These are phyloP conservation scores for Fusarium sulawesiense DNA, from an alignment of 2,329 filamentous ascomycete genomes.

Conservation along the genomic window DNA sequence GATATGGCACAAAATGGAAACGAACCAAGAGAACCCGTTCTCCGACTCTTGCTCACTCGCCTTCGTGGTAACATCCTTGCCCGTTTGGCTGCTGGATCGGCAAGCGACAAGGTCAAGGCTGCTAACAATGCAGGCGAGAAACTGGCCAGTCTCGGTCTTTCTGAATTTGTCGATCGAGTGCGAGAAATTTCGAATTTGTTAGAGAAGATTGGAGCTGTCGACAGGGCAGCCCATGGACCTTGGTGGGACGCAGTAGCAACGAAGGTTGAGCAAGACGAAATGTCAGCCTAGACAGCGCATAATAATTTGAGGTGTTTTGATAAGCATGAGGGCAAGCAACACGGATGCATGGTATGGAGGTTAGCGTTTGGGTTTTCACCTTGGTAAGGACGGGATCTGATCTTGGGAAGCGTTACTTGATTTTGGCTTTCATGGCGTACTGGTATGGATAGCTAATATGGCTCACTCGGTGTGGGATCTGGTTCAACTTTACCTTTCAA, in stretches of 20 bases:
- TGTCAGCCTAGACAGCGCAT: conserved; percentile 33
- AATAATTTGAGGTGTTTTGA: conserved; percentile 5
- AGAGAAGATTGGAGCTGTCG: conserved; percentile 72
- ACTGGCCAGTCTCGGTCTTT: conserved; percentile 75
- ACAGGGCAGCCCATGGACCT: conserved; percentile 72
- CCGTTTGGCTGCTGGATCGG: conserved; percentile 72
- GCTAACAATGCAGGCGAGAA: conserved; percentile 76
- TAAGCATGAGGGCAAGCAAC: conserved; percentile 27
- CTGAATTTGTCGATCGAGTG: conserved; percentile 78
- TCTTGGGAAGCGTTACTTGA: conserved; percentile 32
- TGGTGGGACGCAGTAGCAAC: conserved; percentile 78
- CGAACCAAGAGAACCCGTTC: conserved; percentile 65
- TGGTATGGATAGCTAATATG: conserved; percentile 30
- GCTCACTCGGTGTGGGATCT: conserved; percentile 13
- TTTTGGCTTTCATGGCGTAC: conserved; percentile 35
- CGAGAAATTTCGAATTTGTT: conserved; percentile 76
- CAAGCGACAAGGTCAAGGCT: conserved; percentile 76
- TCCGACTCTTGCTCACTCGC: conserved; percentile 75
- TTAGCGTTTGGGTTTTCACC: conserved; percentile 19
- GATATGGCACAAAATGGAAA: conserved; percentile 56
- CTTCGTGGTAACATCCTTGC: conserved; percentile 74
- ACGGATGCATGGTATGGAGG: conserved; percentile 39
- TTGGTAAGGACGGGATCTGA: conserved; percentile 6
- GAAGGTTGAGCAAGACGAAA: conserved; percentile 61
- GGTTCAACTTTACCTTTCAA: conserved; percentile 6